Evolutionary conservation across 2,329 filamentous ascomycete genomes (phyloP), one percentile per base, ranked within the genome.

Genomic region (Colletotrichum musae): DNA sequence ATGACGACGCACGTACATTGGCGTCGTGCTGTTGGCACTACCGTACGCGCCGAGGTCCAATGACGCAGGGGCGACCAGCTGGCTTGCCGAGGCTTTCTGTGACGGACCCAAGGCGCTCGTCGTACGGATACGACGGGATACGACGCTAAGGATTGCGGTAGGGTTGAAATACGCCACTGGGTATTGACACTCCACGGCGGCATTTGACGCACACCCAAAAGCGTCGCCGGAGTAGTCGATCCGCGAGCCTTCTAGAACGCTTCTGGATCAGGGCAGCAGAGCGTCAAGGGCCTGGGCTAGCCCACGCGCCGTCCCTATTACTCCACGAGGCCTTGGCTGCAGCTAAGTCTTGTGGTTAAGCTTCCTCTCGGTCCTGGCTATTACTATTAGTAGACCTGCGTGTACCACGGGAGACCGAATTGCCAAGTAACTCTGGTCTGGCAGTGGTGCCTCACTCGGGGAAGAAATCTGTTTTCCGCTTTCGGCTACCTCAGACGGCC

Each of bases 201-300:
- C 32, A 36, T 36, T 10, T 3, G 32, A 36, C 9, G 43, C 43
- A 47, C 18, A 15, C 45, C 16, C 5, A 18, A 47, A 4, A 58
- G 24, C n/a, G 32, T 5, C 36, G 32, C 54, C 41, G 60, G 52
- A 32, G n/a, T 9, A 45, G 16, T 26, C 16, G 28, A 58, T 58
- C 47, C 60, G 59, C 28, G 26, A 24, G 39, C n/a, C 21, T 58
- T 68, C 60, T 68, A 64, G 60, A 58, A 68, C 21, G 24, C 26
- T 54, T 65, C 39, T 50, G 39, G 39, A 43, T 56, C 48, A 45
- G 32, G 48, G 15, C 41, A 21, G 50, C 39, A 36, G 26, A 18
- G 50, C 36, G 5, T 18, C 21, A 24, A 57, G 26, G 26, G 45
- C 32, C 32, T 36, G 26, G 39, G 24, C 16, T 12, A 53, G n/a